A percentile compares a stretch with the other conserved stretches of the same genome.
These are phyloP conservation scores for Cladosporium austrohemisphaericum DNA, from an alignment of 2,329 filamentous ascomycete species.

Conservation along the genomic window DNA sequence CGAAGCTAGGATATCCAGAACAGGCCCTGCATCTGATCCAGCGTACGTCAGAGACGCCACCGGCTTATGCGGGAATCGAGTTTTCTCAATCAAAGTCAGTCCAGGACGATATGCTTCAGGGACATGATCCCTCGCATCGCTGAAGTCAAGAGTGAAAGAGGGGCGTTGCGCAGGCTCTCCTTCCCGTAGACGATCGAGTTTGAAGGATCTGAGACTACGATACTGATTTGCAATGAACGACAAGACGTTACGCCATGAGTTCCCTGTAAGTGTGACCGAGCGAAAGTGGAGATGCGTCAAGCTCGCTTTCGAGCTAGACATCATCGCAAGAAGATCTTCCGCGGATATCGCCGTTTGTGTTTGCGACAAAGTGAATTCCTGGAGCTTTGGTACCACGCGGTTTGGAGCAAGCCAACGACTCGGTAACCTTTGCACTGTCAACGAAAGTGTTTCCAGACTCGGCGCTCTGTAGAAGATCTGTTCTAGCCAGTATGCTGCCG, in stretches of 20 bases:
- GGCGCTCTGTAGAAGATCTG: neutral
- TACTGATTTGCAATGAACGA: neutral
- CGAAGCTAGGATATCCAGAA: neutral
- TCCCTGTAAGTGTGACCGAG: neutral
- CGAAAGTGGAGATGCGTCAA: neutral
- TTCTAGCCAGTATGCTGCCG: slow-evolving; percentile 1
- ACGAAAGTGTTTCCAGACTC: neutral
- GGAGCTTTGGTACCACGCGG: neutral
- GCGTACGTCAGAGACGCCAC: neutral
- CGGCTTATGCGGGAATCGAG: neutral
- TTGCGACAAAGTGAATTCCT: neutral
- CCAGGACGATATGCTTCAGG: neutral
- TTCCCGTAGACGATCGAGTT: neutral
- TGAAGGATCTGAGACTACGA: neutral
- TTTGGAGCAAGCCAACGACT: neutral
- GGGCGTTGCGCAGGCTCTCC: neutral
- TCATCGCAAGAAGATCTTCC: neutral
- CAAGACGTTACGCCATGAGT: neutral
- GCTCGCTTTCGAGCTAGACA: neutral
- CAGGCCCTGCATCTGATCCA: neutral
- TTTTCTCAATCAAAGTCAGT: neutral
- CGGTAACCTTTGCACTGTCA: neutral
- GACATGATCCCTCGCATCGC: neutral
- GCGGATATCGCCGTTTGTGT: neutral
- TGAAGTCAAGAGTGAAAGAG: neutral